Evolutionary conservation across 352 stramenopile genomes (phyloP), one percentile per base, ranked within the genome.

Genomic region (Phytophthora quininea): DNA sequence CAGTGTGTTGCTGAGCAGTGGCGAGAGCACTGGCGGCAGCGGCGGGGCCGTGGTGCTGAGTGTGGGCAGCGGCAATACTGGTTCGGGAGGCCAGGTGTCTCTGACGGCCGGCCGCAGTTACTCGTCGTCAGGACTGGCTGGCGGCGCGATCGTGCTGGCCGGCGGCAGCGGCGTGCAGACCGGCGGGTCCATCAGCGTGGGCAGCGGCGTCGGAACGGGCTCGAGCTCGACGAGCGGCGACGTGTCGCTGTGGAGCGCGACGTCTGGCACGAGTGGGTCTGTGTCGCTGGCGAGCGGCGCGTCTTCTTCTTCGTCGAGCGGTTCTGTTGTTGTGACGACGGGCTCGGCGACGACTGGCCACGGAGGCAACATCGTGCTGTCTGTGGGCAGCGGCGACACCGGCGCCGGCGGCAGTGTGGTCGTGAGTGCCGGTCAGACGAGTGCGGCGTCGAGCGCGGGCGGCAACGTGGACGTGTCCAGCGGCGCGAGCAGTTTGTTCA

Each of bases 41-140:
- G 54, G 54, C 37, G 54, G 54, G 38, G 54, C 57, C 27, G 57
- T 64, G 32, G 35, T 76, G 24, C 55, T 80, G n/a, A 67, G 60
- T 12, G 69, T 84, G 19, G 54, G 40, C 30, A 71, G 62, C 30
- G 76, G 75, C 31, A 64, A 51, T 30, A 15, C 27, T 9, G 70
- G 70, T 27, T 74, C 19, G 5, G 64, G 50, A 14, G 12, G 24
- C 40, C 15, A 40, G 51, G 46, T 69, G 47, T 69, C 54, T 15
- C 8, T 69, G 31, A 51, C 47, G 58, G 35, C 61, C 4, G 61
- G 61, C 55, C 54, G 19, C 9, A 61, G n/a, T 9, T 50, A 24
- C 19, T 24, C 32, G 49, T 50, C 30, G 12, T 33, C 30, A 5
- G 35, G 54, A 12, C 58, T 32, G 32, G 37, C 54, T 14, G 56